A percentile compares a stretch with the other conserved stretches of the same genome.
phyloP scores from a whole-genome alignment of 345 rosid genomes.

The Turnera subulata region DNA sequence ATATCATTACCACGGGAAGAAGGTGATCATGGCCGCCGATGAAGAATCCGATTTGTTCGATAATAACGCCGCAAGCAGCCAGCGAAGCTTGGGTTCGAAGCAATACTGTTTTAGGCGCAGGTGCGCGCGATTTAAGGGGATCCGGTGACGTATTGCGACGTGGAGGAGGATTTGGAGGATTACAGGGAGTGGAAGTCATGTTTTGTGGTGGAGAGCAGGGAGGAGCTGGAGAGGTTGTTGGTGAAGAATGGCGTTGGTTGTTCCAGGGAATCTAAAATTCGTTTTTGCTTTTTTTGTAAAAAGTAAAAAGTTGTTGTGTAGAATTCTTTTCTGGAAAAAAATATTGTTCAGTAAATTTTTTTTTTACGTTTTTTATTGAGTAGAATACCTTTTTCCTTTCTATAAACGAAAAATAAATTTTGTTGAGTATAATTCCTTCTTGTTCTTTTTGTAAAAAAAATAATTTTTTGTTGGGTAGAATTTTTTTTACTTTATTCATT shows the following conservation, averaged over 20 bases:
- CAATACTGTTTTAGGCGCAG: constrained; percentile 76
- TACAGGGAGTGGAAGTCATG: constrained; percentile 59
- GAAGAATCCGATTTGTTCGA: constrained; percentile 58
- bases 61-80: constrained; percentile 24
- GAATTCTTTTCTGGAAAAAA: no score
- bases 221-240: constrained; percentile 51
- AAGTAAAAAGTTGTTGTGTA: no score
- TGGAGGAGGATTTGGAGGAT: constrained; percentile 68
- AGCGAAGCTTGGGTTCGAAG: constrained; percentile 36
- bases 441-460: no score
- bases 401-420: no score
- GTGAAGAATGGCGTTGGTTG: constrained; percentile 44
- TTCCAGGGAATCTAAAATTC: no score
- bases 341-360: no score
- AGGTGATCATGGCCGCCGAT: constrained; percentile 57
- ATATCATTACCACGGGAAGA: constrained; percentile 84
- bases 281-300: no score
- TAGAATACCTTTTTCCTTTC: no score
- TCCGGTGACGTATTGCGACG: constrained; percentile 57
- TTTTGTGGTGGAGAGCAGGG: constrained; percentile 43
- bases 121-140: constrained; percentile 60
- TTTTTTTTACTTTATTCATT: no score
- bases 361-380: no score
- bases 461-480: no score
- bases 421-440: no score